Evolutionary conservation across 2,329 filamentous ascomycete species (phyloP), one percentile per base, ranked within the genome.

Genomic region (Aspergillus quadrilineatus): DNA sequence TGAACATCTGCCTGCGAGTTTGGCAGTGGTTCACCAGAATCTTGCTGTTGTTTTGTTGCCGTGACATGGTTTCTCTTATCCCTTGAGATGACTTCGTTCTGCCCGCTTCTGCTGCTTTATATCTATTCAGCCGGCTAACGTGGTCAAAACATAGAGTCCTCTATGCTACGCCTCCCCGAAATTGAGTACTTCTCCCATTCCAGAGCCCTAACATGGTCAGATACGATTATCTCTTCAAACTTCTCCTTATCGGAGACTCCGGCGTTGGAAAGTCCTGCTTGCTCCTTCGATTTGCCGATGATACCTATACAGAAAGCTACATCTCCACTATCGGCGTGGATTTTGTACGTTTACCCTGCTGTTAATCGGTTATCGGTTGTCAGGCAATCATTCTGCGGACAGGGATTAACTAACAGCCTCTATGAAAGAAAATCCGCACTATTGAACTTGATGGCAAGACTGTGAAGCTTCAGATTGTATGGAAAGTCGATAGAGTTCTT

Each of bases 141-240:
- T 45, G 42, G 37, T 42, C 12, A 17, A 17, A 26, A 37, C 8
- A 52, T 53, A 73, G 69, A 71, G 70, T 70, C 17, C 17, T 17
- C 17, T 17, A 17, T 17, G 57, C 32, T 39, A 22, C 22, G 22
- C 22, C n/a, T 29, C 14, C 12, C 37, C 17, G 14, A 17, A 9
- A n/a, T 7, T 32, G 15, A 41, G 6, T 42, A 41, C 37, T 26
- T 34, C 42, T 28, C 46, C 60, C 52, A 55, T 56, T 52, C 62
- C 63, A 55, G 51, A 57, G 52, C 58, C 50, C 66, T 72, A 64
- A 71, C 64, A 12, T 52, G 60, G 56, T 59, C 74, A 97, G 94
- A 94, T 99, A 99, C 89, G 94, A 99, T 78, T 99, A 99, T 79
- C 92, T 99, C 74, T 99, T 99, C 88, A 99, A 99, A 88, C 92